A percentile compares a stretch with the other conserved stretches of the same genome.
These are phyloP conservation scores for Ballota nigra DNA, from an alignment of 257 asterid genomes.

Conservation along the genomic window DNA sequence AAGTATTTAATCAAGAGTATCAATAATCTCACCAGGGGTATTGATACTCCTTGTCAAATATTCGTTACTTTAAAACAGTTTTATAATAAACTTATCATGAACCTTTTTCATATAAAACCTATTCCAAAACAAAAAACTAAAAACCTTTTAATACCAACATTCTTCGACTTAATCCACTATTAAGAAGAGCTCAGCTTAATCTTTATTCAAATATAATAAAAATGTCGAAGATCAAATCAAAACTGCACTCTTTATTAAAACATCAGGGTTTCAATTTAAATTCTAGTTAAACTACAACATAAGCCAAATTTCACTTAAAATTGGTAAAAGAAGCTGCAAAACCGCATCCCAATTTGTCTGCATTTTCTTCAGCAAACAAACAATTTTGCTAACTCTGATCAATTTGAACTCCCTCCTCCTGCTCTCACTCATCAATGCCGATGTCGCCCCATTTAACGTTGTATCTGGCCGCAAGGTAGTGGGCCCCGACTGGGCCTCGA, in stretches of 20 bases:
- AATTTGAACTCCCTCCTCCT: not conserved
- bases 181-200: not conserved
- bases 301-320: not conserved
- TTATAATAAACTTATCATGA: no score
- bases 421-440: constrained; percentile 53
- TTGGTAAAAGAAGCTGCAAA: not conserved
- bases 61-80: no score
- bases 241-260: not conserved
- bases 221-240: not conserved
- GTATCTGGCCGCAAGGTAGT: constrained; percentile 85
- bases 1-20: no score
- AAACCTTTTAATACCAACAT: no score
- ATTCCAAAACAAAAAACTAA: not conserved
- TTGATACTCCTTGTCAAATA: no score
- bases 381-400: not conserved
- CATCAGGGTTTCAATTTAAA: not conserved
- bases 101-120: no score
- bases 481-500: constrained; percentile 95
- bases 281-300: not conserved
- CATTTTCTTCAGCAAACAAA: not conserved
- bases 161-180: no score
- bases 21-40: no score
- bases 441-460: constrained; percentile 94
- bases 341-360: not conserved
- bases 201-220: not conserved